Evolutionary conservation across 352 stramenopile genomes (phyloP).

Genomic region (Pythium aphanidermatum): DNA sequence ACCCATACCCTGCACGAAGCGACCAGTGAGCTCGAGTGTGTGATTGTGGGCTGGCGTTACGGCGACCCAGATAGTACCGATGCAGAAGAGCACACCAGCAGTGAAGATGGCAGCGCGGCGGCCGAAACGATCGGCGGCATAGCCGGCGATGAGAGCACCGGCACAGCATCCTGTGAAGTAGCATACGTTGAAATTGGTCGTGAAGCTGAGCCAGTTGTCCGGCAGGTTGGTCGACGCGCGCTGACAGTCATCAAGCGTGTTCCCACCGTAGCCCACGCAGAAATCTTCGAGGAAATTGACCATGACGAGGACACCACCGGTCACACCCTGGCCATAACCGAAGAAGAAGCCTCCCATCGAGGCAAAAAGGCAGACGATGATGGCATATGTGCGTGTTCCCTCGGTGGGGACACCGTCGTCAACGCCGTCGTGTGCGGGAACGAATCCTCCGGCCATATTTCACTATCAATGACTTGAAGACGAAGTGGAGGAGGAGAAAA

Average conservation of each 20-base stretch:
- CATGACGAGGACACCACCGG: conserved; percentile 35
- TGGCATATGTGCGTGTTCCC: conserved; percentile 23
- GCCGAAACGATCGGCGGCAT: conserved; percentile 28
- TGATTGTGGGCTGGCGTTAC: conserved; percentile 16
- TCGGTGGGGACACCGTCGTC: conserved; percentile 6
- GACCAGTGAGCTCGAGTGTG: conserved; percentile 20
- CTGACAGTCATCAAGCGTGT: conserved; percentile 22
- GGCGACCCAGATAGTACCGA: conserved; percentile 29
- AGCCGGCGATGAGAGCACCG: conserved; percentile 25
- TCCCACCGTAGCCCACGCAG: conserved; percentile 35
- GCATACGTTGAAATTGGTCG: conserved; percentile 31
- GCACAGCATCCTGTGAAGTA: conserved; percentile 39
- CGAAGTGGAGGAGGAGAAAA: too few species aligned
- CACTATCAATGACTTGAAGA: too few species aligned
- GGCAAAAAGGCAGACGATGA: conserved; percentile 30
- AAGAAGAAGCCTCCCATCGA: conserved; percentile 45
- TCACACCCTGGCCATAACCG: conserved; percentile 41
- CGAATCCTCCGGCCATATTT: conserved; percentile 5
- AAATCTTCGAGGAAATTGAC: conserved; percentile 37
- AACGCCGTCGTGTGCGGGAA: background rate
- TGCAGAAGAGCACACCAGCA: conserved; percentile 30
- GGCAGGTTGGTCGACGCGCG: conserved; percentile 14
- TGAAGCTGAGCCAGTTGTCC: conserved; percentile 35
- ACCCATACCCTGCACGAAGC: conserved; percentile 34
- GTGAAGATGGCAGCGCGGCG: conserved; percentile 32